Evolutionary conservation across 257 asterid genomes (phyloP).

Genomic region (Voacanga thouarsii): DNA sequence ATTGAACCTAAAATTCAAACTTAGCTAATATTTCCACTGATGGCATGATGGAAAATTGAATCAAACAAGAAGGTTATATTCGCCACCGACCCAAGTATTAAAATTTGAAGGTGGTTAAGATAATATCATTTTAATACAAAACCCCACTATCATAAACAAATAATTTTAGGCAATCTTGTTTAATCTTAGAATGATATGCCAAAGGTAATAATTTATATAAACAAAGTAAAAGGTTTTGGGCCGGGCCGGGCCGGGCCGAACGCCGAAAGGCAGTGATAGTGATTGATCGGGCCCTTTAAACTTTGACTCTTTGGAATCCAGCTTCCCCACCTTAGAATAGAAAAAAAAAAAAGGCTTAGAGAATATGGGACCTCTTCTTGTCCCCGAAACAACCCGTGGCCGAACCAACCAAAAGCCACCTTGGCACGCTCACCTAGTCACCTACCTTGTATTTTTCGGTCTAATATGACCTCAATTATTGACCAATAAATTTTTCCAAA

Average conservation of each 20-base stretch:
- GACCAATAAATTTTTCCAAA: too few species aligned
- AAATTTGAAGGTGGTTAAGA: background rate
- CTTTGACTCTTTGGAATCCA: conserved; percentile 11
- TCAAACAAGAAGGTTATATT: background rate
- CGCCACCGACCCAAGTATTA: background rate
- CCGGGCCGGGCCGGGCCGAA: background rate
- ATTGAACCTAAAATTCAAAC: too few species aligned
- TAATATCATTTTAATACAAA: background rate
- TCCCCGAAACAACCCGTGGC: background rate
- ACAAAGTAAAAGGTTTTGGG: background rate
- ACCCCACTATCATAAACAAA: conserved; percentile 5
- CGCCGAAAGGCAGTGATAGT: background rate
- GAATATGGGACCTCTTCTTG: conserved; percentile 10
- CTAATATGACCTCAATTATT: too few species aligned
- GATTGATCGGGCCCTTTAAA: background rate
- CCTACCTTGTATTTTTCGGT: too few species aligned
- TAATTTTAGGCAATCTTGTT: background rate
- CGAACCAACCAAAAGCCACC: too few species aligned
- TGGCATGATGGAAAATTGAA: background rate
- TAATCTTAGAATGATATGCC: background rate
- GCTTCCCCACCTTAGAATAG: too few species aligned
- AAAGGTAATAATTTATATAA: background rate
- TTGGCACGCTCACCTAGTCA: too few species aligned
- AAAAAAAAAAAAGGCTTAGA: background rate
- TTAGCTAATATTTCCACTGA: background rate